Percentiles rank a stretch among this genome's conserved stretches.
phyloP scores from a whole-genome alignment of 495 filamentous ascomycete genomes.

The Corynascus novoguineensis region DNA sequence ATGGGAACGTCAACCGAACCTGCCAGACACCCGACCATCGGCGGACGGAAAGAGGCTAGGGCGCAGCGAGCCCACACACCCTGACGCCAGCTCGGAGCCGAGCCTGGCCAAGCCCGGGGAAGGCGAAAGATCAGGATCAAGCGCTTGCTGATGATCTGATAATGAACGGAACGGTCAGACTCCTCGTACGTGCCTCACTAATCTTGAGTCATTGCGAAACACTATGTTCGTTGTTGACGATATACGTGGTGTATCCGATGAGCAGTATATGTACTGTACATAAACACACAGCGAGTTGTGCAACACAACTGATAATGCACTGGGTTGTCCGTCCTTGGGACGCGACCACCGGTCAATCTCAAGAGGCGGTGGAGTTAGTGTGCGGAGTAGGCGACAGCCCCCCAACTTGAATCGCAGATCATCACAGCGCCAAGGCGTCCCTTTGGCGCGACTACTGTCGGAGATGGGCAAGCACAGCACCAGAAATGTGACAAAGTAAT shows the following conservation, averaged over 20 bases:
- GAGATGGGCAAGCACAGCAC: too few species aligned
- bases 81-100: not conserved
- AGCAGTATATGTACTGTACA: too few species aligned
- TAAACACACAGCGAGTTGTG: too few species aligned
- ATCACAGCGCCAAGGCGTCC: conserved; percentile 20
- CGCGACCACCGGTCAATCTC: too few species aligned
- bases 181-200: not conserved
- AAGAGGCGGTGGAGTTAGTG: conserved; percentile 10
- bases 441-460: not conserved
- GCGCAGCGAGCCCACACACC: not conserved
- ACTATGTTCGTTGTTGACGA: not conserved
- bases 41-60: conserved; percentile 1
- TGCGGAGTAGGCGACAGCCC: too few species aligned
- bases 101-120: conserved; percentile 9
- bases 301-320: too few species aligned
- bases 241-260: too few species aligned
- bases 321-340: too few species aligned
- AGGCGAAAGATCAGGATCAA: not conserved
- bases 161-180: not conserved
- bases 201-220: not conserved
- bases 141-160: conserved; percentile 17
- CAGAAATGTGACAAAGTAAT: not conserved
- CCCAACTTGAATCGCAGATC: conserved; percentile 16
- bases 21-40: not conserved
- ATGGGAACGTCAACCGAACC: conserved; percentile 13